Base-by-base conservation (phyloP, 345 rosid genomes). In the Arabidopsis suecica region DNA sequence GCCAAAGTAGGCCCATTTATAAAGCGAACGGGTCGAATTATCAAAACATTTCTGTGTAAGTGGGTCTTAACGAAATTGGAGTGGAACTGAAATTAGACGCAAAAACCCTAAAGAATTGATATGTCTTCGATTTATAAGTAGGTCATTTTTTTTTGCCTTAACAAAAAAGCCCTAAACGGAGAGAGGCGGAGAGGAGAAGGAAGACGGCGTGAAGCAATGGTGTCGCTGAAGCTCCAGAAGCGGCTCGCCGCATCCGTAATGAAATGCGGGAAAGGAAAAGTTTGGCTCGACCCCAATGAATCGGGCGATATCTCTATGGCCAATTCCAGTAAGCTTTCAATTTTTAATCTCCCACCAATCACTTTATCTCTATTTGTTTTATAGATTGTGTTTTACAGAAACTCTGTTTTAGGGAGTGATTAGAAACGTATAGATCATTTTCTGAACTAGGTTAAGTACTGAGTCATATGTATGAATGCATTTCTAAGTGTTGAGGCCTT, bases 231-330 rank as follows among this genome's bases (percentile, higher is more conserved):
- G 84, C 69, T 82, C 8, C 96, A 88, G 76, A 89, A 89, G 86
- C 84, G 93, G 84, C 89, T 89, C 10, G 78, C 91, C 57, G 83
- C 91, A 8, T 86, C 91, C 82, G 91, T 88, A 7, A 85, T 88
- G 79, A 85, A 84, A 50, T 90, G 96, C 16, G 96, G 91, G 9
- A 78, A 83, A 7, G 84, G 84, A 13, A 90, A 88, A 75, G 87
- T 88, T 14, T 90, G 93, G 96, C 83, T 88, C 2, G 93, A 88
- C 58, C 91, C 96, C 7, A 89, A 84, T 72, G 96, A 89, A 55
- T 74, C 62, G 75, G 76, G 75, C 40, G 89, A 85, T 71, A 85
- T 89, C 84, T 84, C 93, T 71, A 86, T 88, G 96, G 93, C 96
- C 50, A 89, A 89, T 75, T 89, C 93, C 62, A 78, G 93, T 88